A percentile compares a stretch with the other conserved stretches of the same genome.
Evolutionary conservation across 306 rosid species (phyloP).

Genomic region (Ormosia emarginata): DNA sequence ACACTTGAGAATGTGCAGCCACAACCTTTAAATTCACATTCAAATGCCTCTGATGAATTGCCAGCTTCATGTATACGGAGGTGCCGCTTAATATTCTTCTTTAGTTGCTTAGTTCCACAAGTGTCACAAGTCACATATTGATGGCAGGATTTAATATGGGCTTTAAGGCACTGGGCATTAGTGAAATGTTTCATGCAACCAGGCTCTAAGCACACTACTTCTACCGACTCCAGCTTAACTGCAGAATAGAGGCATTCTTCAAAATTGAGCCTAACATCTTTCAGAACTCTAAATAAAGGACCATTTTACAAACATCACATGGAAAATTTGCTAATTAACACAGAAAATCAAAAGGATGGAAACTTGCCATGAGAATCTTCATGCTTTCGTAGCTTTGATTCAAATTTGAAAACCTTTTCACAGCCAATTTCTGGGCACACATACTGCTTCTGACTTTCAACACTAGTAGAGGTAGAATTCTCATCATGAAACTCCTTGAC

Average conservation of each 20-base stretch:
- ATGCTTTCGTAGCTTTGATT: constrained; percentile 56
- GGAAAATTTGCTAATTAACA: neutral
- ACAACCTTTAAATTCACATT: constrained; percentile 58
- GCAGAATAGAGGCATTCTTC: constrained; percentile 18
- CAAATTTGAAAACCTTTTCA: constrained; percentile 64
- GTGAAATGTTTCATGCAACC: constrained; percentile 69
- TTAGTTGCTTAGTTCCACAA: constrained; percentile 65
- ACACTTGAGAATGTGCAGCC: constrained; percentile 57
- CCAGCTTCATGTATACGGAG: constrained; percentile 46
- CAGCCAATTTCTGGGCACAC: constrained; percentile 69
- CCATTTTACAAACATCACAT: neutral
- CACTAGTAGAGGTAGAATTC: constrained; percentile 6
- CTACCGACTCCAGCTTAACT: constrained; percentile 70
- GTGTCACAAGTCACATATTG: constrained; percentile 54
- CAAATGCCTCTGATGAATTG: constrained; percentile 27
- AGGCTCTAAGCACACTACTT: constrained; percentile 62
- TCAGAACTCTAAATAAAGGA: neutral
- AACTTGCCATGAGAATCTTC: constrained; percentile 73
- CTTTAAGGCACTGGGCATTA: constrained; percentile 58
- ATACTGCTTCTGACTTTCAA: constrained; percentile 38
- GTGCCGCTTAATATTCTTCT: constrained; percentile 76
- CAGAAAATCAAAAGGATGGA: neutral
- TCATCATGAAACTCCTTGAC: constrained; percentile 50
- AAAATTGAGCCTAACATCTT: neutral
- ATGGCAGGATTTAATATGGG: constrained; percentile 69